phyloP scores from a whole-genome alignment of 106 monocot genomes.

The Dendrobium chrysotoxum region DNA sequence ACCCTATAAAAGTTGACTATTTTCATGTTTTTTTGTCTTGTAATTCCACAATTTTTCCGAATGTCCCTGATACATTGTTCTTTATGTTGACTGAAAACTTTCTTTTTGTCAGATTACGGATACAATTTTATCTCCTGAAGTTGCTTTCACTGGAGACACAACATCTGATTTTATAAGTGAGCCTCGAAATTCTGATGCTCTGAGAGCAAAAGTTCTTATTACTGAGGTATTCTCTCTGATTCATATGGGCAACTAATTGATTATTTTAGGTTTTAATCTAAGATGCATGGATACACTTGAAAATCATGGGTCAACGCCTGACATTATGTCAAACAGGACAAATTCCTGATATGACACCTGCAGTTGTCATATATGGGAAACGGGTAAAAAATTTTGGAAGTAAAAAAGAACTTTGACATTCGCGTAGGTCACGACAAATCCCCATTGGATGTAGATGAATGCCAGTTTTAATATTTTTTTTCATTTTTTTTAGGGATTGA shows the following conservation, averaged over 20 bases:
- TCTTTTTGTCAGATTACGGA: conserved; percentile 73
- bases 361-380: neutral
- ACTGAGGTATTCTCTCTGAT: conserved; percentile 54
- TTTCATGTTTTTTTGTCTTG: neutral
- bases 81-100: conserved; percentile 6
- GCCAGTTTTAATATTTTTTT: too few relatives aligned
- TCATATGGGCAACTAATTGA: neutral
- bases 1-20: neutral
- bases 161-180: conserved; percentile 91
- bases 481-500: too few relatives aligned
- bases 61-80: neutral
- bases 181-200: conserved; percentile 90
- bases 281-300: neutral
- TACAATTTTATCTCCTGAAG: conserved; percentile 83
- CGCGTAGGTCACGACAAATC: too few relatives aligned
- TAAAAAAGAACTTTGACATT: neutral
- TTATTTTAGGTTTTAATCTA: neutral
- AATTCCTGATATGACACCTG: neutral
- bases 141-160: conserved; percentile 96
- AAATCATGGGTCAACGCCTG: neutral
- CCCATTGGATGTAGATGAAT: too few relatives aligned
- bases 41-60: neutral
- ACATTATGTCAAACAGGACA: neutral
- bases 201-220: conserved; percentile 95
- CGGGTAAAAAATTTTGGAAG: neutral